Evolutionary conservation across 2,329 filamentous ascomycete genomes (phyloP).

Genomic region (Graphilbum sp.): DNA sequence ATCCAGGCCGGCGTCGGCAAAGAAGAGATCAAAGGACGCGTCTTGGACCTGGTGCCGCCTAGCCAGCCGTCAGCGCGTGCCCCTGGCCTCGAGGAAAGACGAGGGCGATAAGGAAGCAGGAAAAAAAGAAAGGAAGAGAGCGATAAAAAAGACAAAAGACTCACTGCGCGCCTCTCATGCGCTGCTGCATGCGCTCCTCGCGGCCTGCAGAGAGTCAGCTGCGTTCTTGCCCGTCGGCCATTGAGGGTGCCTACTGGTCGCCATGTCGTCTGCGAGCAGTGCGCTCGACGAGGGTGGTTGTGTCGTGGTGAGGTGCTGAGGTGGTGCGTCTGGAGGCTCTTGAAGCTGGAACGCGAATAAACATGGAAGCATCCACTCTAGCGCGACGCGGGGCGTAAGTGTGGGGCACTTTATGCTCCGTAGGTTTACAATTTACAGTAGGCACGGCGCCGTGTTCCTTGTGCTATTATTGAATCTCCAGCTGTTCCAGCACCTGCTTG

Average conservation of each 20-base stretch:
- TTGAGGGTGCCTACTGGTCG: background rate
- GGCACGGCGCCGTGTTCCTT: too few species aligned
- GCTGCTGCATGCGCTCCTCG: conserved; percentile 46
- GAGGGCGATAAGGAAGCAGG: too few species aligned
- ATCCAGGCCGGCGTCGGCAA: conserved; percentile 8
- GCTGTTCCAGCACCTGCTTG: too few species aligned
- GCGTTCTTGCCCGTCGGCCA: background rate
- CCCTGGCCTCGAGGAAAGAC: too few species aligned
- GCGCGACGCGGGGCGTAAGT: background rate
- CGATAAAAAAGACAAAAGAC: too few species aligned
- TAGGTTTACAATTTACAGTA: too few species aligned
- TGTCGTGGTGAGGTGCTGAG: background rate
- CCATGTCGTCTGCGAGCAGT: background rate
- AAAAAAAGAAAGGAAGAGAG: too few species aligned
- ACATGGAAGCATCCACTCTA: background rate
- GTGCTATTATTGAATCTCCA: too few species aligned
- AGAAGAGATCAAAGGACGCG: conserved; percentile 39
- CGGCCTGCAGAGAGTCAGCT: conserved; percentile 22
- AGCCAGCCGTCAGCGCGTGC: background rate
- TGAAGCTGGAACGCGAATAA: background rate
- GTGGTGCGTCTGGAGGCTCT: background rate
- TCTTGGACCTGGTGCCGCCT: conserved; percentile 42
- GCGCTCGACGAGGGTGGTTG: background rate
- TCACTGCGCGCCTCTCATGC: conserved; percentile 48
- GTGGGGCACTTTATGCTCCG: too few species aligned